Base-by-base conservation (phyloP, 192 early-diverging fungal species). In the Coemansia sp. region DNA sequence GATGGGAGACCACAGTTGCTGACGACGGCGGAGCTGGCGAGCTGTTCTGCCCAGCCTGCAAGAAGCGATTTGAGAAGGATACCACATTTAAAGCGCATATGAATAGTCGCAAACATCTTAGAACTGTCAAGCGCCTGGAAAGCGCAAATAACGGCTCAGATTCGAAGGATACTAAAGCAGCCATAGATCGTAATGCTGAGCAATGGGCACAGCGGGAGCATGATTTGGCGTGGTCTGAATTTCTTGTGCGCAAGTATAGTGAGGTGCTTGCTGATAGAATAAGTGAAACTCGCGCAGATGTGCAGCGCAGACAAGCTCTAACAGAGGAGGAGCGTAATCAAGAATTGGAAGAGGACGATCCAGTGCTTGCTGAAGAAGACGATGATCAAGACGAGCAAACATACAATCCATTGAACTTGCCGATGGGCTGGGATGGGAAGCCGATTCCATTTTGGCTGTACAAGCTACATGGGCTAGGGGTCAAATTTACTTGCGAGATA, bases 401-500 rank as follows among this genome's bases (percentile, higher is more conserved):
- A 49, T 98, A 98, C 71, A 98, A 98, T 61, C 96, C 96, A 19
- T 84, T 97, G 16, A 98, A 97, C 58, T 71, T 98, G 50, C 95
- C 95, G 2, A 69, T 98, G 55, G 96, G 94, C 12, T 97, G 93
- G 93, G 96, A 98, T 71, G 96, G 95, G 32, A 98, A 98, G 73
- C 96, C 95, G 19, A 98, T 98, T 78, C 96, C 96, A 19, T 98
- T 92, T 72, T 98, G 96, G 96, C 82, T 98, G 27, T 98, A 93
- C 86, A 97, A 97, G 78, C 82, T 98, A 52, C 96, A 97, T 68
- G 96, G 96, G 5, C 78, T 98, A 56, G 93, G 93, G 12, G 90
- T 94, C 27, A 92, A 96, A 64, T 97, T 96, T 67, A 83, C 89
- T 1, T 98, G 96, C 69, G 95, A 98, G 79, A 96, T 98, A 58